Base-by-base conservation (phyloP, 2,329 filamentous ascomycete genomes). In the Aspergillus aculeatus region DNA sequence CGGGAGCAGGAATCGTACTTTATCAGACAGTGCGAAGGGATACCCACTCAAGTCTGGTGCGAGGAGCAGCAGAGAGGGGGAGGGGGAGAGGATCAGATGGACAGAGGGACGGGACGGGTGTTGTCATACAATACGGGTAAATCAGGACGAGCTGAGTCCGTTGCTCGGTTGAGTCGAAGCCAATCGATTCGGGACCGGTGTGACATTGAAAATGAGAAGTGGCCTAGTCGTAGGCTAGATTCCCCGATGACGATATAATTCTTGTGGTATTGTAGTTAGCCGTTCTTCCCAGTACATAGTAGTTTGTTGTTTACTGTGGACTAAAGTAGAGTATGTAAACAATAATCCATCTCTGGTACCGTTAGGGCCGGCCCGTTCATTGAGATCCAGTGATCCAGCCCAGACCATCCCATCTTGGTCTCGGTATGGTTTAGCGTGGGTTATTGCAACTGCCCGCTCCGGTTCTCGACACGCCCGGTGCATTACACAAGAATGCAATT, bases 361-460 rank as follows among this genome's bases (percentile, higher is more conserved):
- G 58, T 54, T 64, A 67, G 66, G 66, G 61, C 64, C 66, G 66
- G 66, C 62, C 66, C 66, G 66, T 62, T 50, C 56, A 32, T 23
- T 47, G 56, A 48, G 62, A 65, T 64, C 63, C 60, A 66, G 58
- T 60, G 66, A 65, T 65, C 65, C 62, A 66, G 58, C 61, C 59
- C 47, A 14, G 14, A 35, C 32, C 11, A 14, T 23, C 23, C 21
- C 23, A 23, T 23, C 2, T 23, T 23, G 14, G 52, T 48, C 56
- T 38, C 35, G 29, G 50, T 32, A 56, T 58, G 47, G 53, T 50
- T 56, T 61, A 59, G 57, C 29, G 50, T 49, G 50, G 41, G 19
- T 16, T 44, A 14, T 47, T 48, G 44, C 29, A 31, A 47, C 50
- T 7, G 38, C 38, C 38, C 16, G 38, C 16, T 14, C 24, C 38